These are phyloP conservation scores for Aegilops longissima DNA, from an alignment of 176 grass and related monocot genomes.

Conservation along the genomic window DNA sequence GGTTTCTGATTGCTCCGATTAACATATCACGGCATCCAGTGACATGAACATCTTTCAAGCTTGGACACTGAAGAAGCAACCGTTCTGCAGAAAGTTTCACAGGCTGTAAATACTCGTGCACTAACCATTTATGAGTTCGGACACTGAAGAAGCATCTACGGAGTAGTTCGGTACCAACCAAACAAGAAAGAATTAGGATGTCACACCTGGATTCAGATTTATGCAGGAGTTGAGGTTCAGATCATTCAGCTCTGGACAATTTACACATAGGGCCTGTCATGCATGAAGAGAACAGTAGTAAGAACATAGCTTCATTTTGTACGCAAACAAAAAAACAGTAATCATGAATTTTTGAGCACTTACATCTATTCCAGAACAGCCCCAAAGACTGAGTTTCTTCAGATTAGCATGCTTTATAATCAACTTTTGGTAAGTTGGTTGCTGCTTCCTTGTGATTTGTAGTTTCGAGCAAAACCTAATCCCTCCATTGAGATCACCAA, in stretches of 20 bases:
- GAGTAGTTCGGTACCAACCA: not conserved
- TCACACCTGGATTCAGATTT: conserved; percentile 86
- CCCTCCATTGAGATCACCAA: conserved; percentile 42
- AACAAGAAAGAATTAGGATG: conserved; percentile 5
- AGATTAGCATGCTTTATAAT: conserved; percentile 77
- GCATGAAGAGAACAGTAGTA: not conserved
- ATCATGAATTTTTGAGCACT: conserved; percentile 18
- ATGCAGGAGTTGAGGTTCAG: conserved; percentile 86
- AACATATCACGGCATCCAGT: conserved; percentile 83
- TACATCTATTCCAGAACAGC: conserved; percentile 76
- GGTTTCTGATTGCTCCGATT: conserved; percentile 84
- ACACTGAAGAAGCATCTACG: not conserved
- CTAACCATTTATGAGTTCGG: not conserved
- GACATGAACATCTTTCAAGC: conserved; percentile 74
- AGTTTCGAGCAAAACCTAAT: conserved; percentile 47
- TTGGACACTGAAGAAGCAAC: conserved; percentile 84
- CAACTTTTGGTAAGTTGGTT: conserved; percentile 55
- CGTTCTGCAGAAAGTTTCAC: conserved; percentile 51
- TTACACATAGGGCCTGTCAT: conserved; percentile 68
- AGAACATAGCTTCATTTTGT: not conserved
- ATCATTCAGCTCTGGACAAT: conserved; percentile 86
- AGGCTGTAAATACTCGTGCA: not conserved
- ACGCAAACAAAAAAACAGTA: not conserved
- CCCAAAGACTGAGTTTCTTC: conserved; percentile 89
- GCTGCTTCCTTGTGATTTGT: conserved; percentile 23